Conservation (phyloP, 169 alveolate species). For the Eimeria sp. region DNA sequence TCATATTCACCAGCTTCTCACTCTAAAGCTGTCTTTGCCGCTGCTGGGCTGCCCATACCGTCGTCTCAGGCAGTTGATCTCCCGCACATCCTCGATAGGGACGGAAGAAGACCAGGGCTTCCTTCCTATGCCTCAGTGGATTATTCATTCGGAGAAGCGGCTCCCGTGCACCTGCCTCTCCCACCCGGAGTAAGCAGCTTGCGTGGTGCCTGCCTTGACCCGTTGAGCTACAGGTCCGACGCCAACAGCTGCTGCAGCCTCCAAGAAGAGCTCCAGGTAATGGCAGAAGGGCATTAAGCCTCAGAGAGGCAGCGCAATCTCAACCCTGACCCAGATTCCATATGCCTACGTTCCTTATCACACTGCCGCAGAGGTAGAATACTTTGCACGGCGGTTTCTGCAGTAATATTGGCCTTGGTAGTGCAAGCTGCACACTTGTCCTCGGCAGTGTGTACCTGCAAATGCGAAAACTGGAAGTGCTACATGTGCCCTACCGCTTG, state of each 20-base stretch:
- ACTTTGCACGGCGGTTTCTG: neutral
- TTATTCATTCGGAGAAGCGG: slow-evolving; percentile 58
- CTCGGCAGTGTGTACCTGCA: neutral
- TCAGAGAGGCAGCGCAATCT: neutral
- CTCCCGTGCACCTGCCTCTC: slow-evolving; percentile 48
- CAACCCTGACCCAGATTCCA: neutral
- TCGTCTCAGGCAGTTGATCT: slow-evolving; percentile 67
- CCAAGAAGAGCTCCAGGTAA: slow-evolving; percentile 78
- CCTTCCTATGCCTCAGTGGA: slow-evolving; percentile 72
- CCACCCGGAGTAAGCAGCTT: slow-evolving; percentile 51
- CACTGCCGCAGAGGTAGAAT: neutral
- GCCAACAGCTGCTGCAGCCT: slow-evolving; percentile 80
- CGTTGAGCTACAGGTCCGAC: slow-evolving; percentile 40
- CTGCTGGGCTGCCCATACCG: slow-evolving; percentile 82
- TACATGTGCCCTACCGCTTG: neutral
- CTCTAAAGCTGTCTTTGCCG: slow-evolving; percentile 65
- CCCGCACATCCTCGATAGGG: slow-evolving; percentile 39
- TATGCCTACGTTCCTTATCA: neutral
- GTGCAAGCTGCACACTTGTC: neutral
- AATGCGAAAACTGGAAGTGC: neutral
- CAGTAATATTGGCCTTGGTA: neutral
- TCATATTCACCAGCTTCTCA: slow-evolving; percentile 73
- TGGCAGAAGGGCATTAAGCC: neutral
- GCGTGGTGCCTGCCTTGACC: slow-evolving; percentile 70
- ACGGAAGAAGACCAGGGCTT: slow-evolving; percentile 17